Evolutionary conservation across 2,329 filamentous ascomycete genomes (phyloP).

Genomic region (Calonectria naviculata): DNA sequence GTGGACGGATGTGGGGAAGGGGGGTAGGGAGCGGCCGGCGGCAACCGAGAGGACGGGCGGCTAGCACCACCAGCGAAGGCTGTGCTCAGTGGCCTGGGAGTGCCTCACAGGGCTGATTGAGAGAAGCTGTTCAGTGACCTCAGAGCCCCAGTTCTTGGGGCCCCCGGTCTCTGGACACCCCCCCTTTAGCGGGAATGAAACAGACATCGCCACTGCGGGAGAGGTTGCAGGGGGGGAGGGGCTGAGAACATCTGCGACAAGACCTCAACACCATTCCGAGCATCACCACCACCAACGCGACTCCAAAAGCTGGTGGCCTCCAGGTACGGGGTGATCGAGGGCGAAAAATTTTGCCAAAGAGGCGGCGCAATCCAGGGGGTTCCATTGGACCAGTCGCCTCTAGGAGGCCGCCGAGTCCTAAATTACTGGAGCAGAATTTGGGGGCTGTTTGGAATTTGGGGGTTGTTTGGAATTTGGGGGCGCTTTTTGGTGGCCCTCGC

Average conservation of each 20-base stretch:
- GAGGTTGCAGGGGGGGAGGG: slow-evolving; percentile 14
- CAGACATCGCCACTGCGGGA: slow-evolving; percentile 16
- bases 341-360: not conserved
- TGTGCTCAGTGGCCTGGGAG: slow-evolving; percentile 8
- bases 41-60: not conserved
- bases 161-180: not conserved
- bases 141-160: not conserved
- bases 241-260: not conserved
- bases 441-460: slow-evolving; percentile 13
- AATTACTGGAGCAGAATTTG: slow-evolving; percentile 7
- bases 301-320: not conserved
- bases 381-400: not conserved
- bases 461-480: too few relatives aligned
- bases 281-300: slow-evolving; percentile 3
- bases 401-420: slow-evolving; percentile 19
- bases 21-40: slow-evolving; percentile 9
- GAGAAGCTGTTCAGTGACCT: not conserved
- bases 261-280: slow-evolving; percentile 14
- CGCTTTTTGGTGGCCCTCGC: not conserved
- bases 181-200: slow-evolving; percentile 1
- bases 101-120: slow-evolving; percentile 26
- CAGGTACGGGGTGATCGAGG: not conserved
- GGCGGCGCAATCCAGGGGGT: not conserved
- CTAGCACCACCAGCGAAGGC: not conserved
- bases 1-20: not conserved